Evolutionary conservation across 805 yeast species (phyloP), one percentile per base, ranked within the genome.

Genomic region (Candida palmyrensis): DNA sequence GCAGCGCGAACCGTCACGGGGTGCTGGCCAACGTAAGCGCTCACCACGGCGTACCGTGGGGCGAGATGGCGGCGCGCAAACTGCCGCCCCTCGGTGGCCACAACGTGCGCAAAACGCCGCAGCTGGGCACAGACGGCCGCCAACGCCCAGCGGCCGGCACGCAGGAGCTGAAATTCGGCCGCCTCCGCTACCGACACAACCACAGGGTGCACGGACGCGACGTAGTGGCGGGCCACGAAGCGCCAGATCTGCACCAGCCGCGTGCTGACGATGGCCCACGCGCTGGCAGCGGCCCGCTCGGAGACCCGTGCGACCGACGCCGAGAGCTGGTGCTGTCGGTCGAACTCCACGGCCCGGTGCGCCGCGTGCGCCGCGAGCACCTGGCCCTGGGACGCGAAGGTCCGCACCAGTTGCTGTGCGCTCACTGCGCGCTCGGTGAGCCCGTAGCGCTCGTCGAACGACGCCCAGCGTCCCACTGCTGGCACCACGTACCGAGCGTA

Each of bases 381-480:
- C 6, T 13, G 19, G 16, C 12, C 13, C n/a, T 29, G 20, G 4
- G 21, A 12, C 11, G 20, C 17, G 12, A 29, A 19, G 4, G 13
- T 9, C 9, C 10, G 11, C 9, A 21, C 23, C n/a, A n/a, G n/a
- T n/a, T n/a, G n/a, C n/a, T n/a, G n/a, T n/a, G n/a, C n/a, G n/a
- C n/a, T n/a, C n/a, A n/a, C n/a, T n/a, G n/a, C n/a, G 9, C 11
- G 9, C 13, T 13, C 11, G 5, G 15, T 17, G 10, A 29, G 13
- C 7, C 11, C 25, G 9, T 13, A 29, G 9, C 22, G 20, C 11
- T 13, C 9, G n/a, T 29, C 25, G 18, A 29, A 29, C 4, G 16
- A 19, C 7, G 12, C 25, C 32, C 32, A 29, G 13, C n/a, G n/a
- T n/a, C n/a, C n/a, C n/a, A n/a, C n/a, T n/a, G 8, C 18, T 11